Conservation (phyloP, 371 early-diverging fungal species). For the Actinomucor elegans region DNA sequence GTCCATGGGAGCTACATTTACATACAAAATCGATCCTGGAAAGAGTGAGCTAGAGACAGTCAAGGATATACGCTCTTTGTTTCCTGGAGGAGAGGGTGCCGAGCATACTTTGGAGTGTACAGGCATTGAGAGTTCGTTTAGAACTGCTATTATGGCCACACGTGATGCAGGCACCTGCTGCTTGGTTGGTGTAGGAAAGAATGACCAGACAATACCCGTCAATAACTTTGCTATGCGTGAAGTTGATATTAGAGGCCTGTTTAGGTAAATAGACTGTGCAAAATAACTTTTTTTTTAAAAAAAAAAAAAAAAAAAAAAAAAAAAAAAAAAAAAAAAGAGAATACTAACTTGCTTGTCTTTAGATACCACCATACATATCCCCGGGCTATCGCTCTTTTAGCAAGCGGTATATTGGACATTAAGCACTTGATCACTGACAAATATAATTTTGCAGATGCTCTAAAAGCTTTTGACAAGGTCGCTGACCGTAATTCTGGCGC, state of each 20-base stretch:
- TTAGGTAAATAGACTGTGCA: too few relatives aligned
- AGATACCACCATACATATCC: conserved; percentile 50
- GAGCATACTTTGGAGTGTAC: conserved; percentile 46
- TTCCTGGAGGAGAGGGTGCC: conserved; percentile 32
- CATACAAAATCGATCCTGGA: conserved; percentile 32
- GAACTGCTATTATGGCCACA: conserved; percentile 45
- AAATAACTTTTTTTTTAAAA: background rate
- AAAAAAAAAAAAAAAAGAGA: too few relatives aligned
- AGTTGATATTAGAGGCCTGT: conserved; percentile 44
- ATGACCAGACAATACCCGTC: conserved; percentile 43
- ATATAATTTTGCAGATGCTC: conserved; percentile 44
- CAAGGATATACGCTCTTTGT: conserved; percentile 33
- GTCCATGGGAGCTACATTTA: conserved; percentile 39
- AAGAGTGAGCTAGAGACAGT: conserved; percentile 32
- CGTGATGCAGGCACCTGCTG: conserved; percentile 43
- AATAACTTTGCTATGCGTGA: conserved; percentile 54
- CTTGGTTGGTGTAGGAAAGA: conserved; percentile 50
- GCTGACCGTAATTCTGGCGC: conserved; percentile 37
- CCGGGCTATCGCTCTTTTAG: conserved; percentile 36
- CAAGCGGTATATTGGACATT: conserved; percentile 35
- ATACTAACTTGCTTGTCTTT: background rate
- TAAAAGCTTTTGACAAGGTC: conserved; percentile 43
- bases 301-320: too few relatives aligned
- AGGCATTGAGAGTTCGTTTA: conserved; percentile 45
- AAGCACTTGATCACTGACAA: conserved; percentile 42